Base-by-base conservation (phyloP, 2,329 filamentous ascomycete species). In the Neoarthrinium moseri region DNA sequence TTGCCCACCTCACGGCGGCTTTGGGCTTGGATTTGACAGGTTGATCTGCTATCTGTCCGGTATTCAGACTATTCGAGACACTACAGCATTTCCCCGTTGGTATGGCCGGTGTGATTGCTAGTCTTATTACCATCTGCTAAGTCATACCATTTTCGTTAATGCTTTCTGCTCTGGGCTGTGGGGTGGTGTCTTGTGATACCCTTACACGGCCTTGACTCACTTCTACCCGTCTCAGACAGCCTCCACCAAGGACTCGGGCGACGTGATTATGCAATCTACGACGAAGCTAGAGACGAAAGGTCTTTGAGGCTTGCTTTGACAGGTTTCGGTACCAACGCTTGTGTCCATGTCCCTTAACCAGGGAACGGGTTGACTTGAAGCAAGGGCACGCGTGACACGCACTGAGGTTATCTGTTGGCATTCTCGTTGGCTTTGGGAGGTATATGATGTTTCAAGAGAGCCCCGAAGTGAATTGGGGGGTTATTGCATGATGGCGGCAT, bases 1-100 rank as follows among this genome's bases (percentile, higher is more conserved):
- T n/a, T 91, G 86, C 55, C 89, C 90, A 46, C 90, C 90, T 27
- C 91, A 96, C 59, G 91, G 91, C 33, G 91, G 91, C 1, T 96
- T 95, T 62, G 91, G 91, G 3, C 66, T 96, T 46, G 91, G 91
- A 7, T 95, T 95, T 62, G 91, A 96, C 72, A 81, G 91, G 45
- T 77, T 96, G 52, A 68, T 96, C 56, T 85, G 86, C 60, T 96
- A 95, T 69, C 74, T 96, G 45, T 81, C 86, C 24, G 91, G 91
- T 8, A 83, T 92, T 30, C 78, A 81, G 53, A 95, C 89, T 56
- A 81, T 96, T 58, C 81, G 90, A 61, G 91, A 96, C 65, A 81
- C 91, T 20, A 87, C 95, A 45, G 81, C 88, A 22, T 96, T 96
- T 62, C 91, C 91, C 38, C 81, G 91, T 56, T 91, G 81, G 73